Evolutionary conservation across 495 filamentous ascomycete genomes (phyloP).

Genomic region (Aspergillus biplanus): DNA sequence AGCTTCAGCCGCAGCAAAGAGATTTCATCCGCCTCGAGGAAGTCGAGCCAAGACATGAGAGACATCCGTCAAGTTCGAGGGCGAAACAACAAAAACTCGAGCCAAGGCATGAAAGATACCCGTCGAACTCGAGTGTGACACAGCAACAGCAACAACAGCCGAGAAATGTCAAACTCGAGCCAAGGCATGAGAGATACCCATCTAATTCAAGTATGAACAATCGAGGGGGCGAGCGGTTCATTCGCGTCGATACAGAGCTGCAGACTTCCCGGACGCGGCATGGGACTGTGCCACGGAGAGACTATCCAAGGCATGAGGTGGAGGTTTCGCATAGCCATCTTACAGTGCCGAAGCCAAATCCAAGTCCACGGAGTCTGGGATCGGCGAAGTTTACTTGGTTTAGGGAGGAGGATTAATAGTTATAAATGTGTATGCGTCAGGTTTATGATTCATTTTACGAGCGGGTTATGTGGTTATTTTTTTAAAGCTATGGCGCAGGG

Average conservation of each 20-base stretch:
- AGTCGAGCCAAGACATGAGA: neutral
- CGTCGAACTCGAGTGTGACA: neutral
- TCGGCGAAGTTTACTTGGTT: slow-evolving; percentile 6
- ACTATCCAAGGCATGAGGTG: neutral
- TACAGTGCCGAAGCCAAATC: too few relatives aligned
- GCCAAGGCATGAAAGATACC: neutral
- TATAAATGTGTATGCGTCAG: neutral
- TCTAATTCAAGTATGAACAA: neutral
- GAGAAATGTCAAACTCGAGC: slow-evolving; percentile 6
- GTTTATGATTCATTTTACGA: too few relatives aligned
- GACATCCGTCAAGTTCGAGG: neutral
- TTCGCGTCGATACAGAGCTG: neutral
- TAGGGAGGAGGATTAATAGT: neutral
- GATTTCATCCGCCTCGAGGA: slow-evolving; percentile 9
- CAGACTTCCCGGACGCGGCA: neutral
- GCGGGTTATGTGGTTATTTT: too few relatives aligned
- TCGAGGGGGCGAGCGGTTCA: neutral
- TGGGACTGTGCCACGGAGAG: neutral
- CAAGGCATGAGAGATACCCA: neutral
- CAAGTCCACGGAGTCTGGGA: neutral
- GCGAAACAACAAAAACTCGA: slow-evolving; percentile 3
- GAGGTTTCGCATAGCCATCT: neutral
- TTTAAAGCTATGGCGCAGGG: too few relatives aligned
- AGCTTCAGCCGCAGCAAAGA: neutral
- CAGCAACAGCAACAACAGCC: neutral